phyloP scores from a whole-genome alignment of 2,329 filamentous ascomycete genomes.

The Xylaria polymorpha region DNA sequence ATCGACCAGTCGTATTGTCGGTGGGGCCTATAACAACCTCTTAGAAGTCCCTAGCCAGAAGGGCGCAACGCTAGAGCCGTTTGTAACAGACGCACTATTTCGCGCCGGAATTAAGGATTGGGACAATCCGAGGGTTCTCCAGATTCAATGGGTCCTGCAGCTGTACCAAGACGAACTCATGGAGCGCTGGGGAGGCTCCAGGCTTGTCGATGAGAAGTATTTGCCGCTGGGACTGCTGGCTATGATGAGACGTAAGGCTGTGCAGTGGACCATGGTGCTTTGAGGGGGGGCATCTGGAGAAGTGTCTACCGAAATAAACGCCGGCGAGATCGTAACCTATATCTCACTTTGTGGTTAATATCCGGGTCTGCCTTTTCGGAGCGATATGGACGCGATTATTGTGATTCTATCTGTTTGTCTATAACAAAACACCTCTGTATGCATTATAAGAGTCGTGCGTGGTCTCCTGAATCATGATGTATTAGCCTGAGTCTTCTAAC shows the following conservation, averaged over 20 bases:
- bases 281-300: slow-evolving; percentile 33
- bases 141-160: slow-evolving; percentile 53
- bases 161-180: slow-evolving; percentile 52
- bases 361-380: slow-evolving; percentile 43
- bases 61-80: slow-evolving; percentile 42
- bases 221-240: slow-evolving; percentile 53
- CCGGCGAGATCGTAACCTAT: too few relatives aligned
- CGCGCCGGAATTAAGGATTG: slow-evolving; percentile 21
- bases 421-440: too few relatives aligned
- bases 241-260: slow-evolving; percentile 55
- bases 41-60: slow-evolving; percentile 42
- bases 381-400: slow-evolving; percentile 65
- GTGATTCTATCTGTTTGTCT: slow-evolving; percentile 54
- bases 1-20: slow-evolving; percentile 37
- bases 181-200: slow-evolving; percentile 52
- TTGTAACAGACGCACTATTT: slow-evolving; percentile 42
- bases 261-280: slow-evolving; percentile 56
- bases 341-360: too few relatives aligned
- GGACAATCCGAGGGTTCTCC: slow-evolving; percentile 37
- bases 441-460: slow-evolving; percentile 52
- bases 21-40: slow-evolving; percentile 44
- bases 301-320: too few relatives aligned
- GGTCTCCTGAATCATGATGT: slow-evolving; percentile 46
- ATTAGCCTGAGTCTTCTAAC: not conserved
- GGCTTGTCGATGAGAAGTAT: slow-evolving; percentile 54